Conservation (phyloP, 2,329 filamentous ascomycete genomes). For the Aspergillus japonicus region DNA sequence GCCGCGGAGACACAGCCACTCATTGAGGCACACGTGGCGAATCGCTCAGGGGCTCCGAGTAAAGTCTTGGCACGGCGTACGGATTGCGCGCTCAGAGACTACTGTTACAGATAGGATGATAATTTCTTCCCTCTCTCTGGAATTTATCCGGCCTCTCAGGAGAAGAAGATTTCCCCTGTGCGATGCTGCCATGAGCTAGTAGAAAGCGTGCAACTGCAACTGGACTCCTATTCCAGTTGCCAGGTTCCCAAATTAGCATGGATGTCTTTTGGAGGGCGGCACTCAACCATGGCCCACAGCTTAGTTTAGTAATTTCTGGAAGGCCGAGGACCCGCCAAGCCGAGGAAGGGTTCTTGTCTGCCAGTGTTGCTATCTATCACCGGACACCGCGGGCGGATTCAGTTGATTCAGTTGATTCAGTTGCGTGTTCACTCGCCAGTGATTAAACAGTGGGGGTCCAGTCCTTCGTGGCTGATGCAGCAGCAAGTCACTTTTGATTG, state of each 20-base stretch:
- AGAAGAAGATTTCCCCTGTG: not conserved
- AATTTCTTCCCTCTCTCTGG: not conserved
- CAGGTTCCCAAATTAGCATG: not conserved
- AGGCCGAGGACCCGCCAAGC: not conserved
- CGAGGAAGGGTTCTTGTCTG: not conserved
- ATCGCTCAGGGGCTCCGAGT: slow-evolving; percentile 6
- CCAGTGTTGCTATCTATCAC: not conserved
- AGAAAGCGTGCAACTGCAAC: not conserved
- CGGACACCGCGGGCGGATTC: not conserved
- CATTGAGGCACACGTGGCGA: slow-evolving; percentile 15
- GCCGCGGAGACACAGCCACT: slow-evolving; percentile 12
- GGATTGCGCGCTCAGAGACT: not conserved
- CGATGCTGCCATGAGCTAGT: not conserved
- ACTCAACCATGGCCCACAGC: not conserved
- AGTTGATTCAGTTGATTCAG: no score
- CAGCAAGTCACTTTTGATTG: not conserved
- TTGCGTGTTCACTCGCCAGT: no score
- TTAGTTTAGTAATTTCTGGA: not conserved
- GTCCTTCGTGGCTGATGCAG: slow-evolving; percentile 1
- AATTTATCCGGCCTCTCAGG: not conserved
- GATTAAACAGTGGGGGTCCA: not conserved
- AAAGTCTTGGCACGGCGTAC: slow-evolving; percentile 1
- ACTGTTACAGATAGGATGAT: not conserved
- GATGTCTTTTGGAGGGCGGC: not conserved
- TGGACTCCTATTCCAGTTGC: not conserved